Evolutionary conservation across 495 filamentous ascomycete genomes (phyloP).

Genomic region (Daldinia caldariorum): DNA sequence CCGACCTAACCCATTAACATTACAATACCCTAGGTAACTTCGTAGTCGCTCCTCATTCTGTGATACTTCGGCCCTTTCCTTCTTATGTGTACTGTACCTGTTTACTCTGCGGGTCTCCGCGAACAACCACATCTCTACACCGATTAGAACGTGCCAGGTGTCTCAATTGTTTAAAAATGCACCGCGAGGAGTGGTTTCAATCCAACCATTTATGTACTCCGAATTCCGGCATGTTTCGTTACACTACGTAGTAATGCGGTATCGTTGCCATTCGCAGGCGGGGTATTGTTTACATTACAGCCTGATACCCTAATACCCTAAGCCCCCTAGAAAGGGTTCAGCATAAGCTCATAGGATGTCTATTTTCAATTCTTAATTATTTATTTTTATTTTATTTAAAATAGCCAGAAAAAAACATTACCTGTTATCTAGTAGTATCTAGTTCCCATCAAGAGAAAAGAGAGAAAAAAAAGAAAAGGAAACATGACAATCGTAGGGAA

Average conservation of each 20-base stretch:
- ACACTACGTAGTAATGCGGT: conserved; percentile 7
- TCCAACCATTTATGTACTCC: conserved; percentile 1
- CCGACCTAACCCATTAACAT: background rate
- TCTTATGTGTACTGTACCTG: background rate
- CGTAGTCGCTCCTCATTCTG: background rate
- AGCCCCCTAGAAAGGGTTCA: background rate
- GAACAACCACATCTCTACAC: background rate
- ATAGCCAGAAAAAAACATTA: background rate
- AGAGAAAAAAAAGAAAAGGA: background rate
- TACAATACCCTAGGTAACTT: background rate
- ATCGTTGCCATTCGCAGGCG: conserved; percentile 8
- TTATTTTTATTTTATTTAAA: too few species aligned
- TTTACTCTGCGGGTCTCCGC: background rate
- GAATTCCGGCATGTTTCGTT: conserved; percentile 6
- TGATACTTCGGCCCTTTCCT: background rate
- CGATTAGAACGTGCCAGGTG: conserved; percentile 2
- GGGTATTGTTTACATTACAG: conserved; percentile 6
- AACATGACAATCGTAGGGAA: conserved; percentile 1
- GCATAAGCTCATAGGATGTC: background rate
- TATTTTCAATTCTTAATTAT: background rate
- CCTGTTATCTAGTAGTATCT: background rate
- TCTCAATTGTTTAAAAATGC: background rate
- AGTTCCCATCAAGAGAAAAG: too few species aligned
- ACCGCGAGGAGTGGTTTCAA: background rate
- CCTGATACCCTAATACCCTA: conserved; percentile 4